Base-by-base conservation (phyloP, 805 yeast species). In the Yarrowia sp. region DNA sequence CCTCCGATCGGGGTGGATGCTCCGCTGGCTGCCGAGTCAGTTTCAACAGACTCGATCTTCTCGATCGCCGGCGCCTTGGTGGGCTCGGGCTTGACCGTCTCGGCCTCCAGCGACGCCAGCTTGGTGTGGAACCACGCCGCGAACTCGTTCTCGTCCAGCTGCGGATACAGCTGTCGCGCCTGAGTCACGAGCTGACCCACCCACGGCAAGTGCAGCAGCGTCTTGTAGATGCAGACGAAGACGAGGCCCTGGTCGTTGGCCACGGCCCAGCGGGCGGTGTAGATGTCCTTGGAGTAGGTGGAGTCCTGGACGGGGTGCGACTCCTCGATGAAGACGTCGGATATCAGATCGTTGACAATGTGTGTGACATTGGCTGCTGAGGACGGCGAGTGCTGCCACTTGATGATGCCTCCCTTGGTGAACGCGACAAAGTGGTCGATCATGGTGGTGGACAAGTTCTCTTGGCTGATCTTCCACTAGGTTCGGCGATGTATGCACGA, bases 391-490 rank as follows among this genome's bases (percentile, higher is more conserved):
- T 55, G 27, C 67, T 77, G 77, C 78, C 80, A 83, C 14, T 79
- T 72, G 22, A 84, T 84, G 10, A 78, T 69, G 0, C 88, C 88
- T 9, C 82, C 78, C 0, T 78, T 77, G 4, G 80, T 74, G 69
- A 83, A 82, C 0, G 84, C 75, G 9, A 78, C 67, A 62, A 81
- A 75, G 65, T 77, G 81, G 65, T 81, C 84, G 46, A 81, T 74
- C 83, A 79, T 69, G 22, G 16, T 42, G 19, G n/a, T 22, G 10
- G 7, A 21, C 8, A 4, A 19, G 42, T 21, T 19, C 24, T 38
- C 25, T 32, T 32, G 36, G n/a, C 18, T 39, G 25, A 16, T 21
- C 12, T 38, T 38, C 42, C 42, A 38, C 16, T 38, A 38, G 25
- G 42, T 38, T 38, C 42, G 42, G 42, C 9, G 22, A 18, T 18